Evolutionary conservation across 139 green algal genomes (phyloP).

Genomic region (Coccomyxa sp.): DNA sequence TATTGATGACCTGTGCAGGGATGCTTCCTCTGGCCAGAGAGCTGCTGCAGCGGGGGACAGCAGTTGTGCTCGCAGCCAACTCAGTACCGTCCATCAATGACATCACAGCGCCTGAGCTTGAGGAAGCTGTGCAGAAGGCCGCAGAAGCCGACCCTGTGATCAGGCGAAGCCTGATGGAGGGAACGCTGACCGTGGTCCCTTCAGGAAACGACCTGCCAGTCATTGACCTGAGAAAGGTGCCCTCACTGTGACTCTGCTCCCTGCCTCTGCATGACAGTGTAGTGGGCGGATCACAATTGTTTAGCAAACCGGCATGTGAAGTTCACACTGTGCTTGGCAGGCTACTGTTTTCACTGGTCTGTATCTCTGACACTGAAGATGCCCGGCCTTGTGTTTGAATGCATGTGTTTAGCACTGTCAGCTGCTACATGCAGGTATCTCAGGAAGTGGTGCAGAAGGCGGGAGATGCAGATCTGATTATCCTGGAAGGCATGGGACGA

Average conservation of each 20-base stretch:
- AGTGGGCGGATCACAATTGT: not conserved
- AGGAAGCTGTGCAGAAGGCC: conserved; percentile 40
- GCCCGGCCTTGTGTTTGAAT: no score
- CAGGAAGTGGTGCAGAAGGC: conserved; percentile 57
- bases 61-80: conserved; percentile 86
- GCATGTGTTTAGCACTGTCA: no score
- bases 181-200: conserved; percentile 56
- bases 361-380: no score
- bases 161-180: conserved; percentile 5
- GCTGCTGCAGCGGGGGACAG: conserved; percentile 60
- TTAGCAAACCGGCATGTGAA: not conserved
- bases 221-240: conserved; percentile 72
- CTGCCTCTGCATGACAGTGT: not conserved
- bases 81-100: conserved; percentile 83
- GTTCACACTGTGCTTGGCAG: not conserved
- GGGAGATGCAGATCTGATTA: conserved; percentile 72
- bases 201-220: conserved; percentile 79
- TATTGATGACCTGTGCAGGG: conserved; percentile 27
- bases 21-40: conserved; percentile 86
- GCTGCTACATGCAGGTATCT: conserved; percentile 49
- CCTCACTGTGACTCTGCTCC: not conserved
- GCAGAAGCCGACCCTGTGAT: conserved; percentile 8
- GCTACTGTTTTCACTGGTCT: no score
- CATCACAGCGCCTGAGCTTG: conserved; percentile 84
- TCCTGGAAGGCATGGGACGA: conserved; percentile 92